Percentiles rank a stretch among this genome's conserved stretches.
phyloP scores from a whole-genome alignment of 208 protist genomes.

The Acanthamoeba royreba region DNA sequence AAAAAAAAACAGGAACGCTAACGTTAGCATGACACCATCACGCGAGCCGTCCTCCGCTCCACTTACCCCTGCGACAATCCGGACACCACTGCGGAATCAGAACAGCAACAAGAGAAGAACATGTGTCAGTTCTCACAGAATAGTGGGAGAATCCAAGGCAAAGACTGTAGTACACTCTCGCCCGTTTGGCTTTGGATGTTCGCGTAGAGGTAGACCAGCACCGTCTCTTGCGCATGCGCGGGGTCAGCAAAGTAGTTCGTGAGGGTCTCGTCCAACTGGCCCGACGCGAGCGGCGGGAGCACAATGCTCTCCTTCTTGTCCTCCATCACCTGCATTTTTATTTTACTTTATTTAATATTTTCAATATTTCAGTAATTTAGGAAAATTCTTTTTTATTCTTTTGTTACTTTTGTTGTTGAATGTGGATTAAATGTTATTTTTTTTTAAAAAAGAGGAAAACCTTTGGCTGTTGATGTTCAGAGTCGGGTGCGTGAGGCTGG shows the following conservation, averaged over 20 bases:
- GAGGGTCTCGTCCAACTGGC: neutral
- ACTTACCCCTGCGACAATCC: too few species aligned
- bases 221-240: too few species aligned
- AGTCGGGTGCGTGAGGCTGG: too few species aligned
- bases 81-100: neutral
- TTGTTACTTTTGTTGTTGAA: neutral
- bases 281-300: too few species aligned
- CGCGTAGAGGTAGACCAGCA: neutral
- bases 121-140: too few species aligned
- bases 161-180: neutral
- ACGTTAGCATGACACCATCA: too few species aligned
- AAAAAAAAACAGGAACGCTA: neutral
- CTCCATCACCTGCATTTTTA: neutral
- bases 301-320: neutral
- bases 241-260: too few species aligned
- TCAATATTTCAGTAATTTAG: neutral
- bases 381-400: neutral
- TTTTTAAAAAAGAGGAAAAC: too few species aligned
- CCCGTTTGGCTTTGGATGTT: neutral
- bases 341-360: neutral
- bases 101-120: too few species aligned
- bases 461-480: too few species aligned
- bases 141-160: too few species aligned
- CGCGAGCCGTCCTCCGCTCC: too few species aligned
- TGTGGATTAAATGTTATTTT: neutral